Evolutionary conservation across 2,329 filamentous ascomycete genomes (phyloP).

Genomic region (Uncinocarpus reesii): DNA sequence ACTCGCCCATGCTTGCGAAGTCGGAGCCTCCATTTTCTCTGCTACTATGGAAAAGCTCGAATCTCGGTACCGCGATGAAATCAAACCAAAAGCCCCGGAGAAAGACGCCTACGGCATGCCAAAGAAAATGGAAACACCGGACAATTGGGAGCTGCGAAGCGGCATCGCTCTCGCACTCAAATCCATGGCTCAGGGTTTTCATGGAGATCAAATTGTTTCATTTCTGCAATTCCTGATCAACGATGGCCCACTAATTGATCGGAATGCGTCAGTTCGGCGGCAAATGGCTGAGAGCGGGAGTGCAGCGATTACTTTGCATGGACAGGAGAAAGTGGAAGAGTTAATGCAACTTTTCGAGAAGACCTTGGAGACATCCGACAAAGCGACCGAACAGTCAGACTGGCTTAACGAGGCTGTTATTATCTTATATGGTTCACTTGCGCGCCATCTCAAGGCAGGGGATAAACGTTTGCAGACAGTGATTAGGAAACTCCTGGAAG

Average conservation of each 20-base stretch:
- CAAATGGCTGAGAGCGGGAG: slow-evolving; percentile 91
- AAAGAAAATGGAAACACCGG: slow-evolving; percentile 72
- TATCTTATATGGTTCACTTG: slow-evolving; percentile 90
- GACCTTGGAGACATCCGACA: slow-evolving; percentile 75
- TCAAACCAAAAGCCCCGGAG: slow-evolving; percentile 71
- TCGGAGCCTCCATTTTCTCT: slow-evolving; percentile 50
- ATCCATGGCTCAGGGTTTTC: slow-evolving; percentile 63
- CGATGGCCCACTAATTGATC: slow-evolving; percentile 76
- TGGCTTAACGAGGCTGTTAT: slow-evolving; percentile 94
- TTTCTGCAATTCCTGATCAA: slow-evolving; percentile 82
- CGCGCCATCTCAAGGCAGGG: slow-evolving; percentile 72
- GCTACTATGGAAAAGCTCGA: slow-evolving; percentile 56
- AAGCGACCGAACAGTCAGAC: slow-evolving; percentile 69
- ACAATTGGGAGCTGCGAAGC: slow-evolving; percentile 85
- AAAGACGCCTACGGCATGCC: slow-evolving; percentile 93
- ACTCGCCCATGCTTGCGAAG: slow-evolving; percentile 60
- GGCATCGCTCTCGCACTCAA: slow-evolving; percentile 81
- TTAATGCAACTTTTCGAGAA: slow-evolving; percentile 87
- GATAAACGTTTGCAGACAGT: slow-evolving; percentile 82
- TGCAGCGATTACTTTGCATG: slow-evolving; percentile 67
- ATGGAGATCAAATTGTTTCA: slow-evolving; percentile 57
- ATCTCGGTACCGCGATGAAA: slow-evolving; percentile 62
- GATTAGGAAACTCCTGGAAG: slow-evolving; percentile 72
- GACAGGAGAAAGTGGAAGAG: slow-evolving; percentile 70
- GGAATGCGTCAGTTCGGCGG: slow-evolving; percentile 62